phyloP scores from a whole-genome alignment of 1,139 yeast species.

The Protomyces arabidopsidicola region DNA sequence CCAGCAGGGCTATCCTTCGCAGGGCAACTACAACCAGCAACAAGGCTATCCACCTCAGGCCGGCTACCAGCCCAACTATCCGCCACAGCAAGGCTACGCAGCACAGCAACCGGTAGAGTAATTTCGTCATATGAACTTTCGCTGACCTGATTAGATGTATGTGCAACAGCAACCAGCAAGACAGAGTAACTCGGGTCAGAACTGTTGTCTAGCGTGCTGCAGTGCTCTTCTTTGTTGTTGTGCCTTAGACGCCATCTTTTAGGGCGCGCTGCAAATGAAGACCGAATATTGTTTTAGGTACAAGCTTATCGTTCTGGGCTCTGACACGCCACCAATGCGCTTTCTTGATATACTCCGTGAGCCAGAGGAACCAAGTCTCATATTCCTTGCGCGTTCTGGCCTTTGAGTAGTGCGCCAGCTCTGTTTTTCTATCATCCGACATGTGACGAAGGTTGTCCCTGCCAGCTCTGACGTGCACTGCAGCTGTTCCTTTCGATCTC shows the following conservation, averaged over 20 bases:
- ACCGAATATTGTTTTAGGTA: too few relatives aligned
- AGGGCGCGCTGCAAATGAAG: too few relatives aligned
- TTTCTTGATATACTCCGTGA: too few relatives aligned
- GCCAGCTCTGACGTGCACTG: too few relatives aligned
- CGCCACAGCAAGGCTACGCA: slow-evolving; percentile 7
- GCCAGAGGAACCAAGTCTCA: too few relatives aligned
- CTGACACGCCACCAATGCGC: too few relatives aligned
- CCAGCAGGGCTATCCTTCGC: slow-evolving; percentile 16
- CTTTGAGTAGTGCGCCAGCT: too few relatives aligned
- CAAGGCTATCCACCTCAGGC: background rate
- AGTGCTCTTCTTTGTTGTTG: slow-evolving; percentile 18
- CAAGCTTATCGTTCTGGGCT: too few relatives aligned
- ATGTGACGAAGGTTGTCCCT: too few relatives aligned
- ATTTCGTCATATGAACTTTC: background rate
- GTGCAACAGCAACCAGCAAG: slow-evolving; percentile 1
- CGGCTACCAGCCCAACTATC: background rate
- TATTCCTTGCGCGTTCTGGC: too few relatives aligned
- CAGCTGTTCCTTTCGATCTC: too few relatives aligned
- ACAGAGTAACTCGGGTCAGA: background rate
- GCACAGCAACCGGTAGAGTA: slow-evolving; percentile 5
- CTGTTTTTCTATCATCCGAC: too few relatives aligned
- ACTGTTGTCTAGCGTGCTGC: slow-evolving; percentile 19
- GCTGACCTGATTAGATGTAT: slow-evolving; percentile 5
- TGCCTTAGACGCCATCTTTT: slow-evolving; percentile 22
- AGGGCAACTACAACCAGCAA: slow-evolving; percentile 1